Base-by-base conservation (phyloP, 371 early-diverging fungal species). In the Lichtheimia ornata region DNA sequence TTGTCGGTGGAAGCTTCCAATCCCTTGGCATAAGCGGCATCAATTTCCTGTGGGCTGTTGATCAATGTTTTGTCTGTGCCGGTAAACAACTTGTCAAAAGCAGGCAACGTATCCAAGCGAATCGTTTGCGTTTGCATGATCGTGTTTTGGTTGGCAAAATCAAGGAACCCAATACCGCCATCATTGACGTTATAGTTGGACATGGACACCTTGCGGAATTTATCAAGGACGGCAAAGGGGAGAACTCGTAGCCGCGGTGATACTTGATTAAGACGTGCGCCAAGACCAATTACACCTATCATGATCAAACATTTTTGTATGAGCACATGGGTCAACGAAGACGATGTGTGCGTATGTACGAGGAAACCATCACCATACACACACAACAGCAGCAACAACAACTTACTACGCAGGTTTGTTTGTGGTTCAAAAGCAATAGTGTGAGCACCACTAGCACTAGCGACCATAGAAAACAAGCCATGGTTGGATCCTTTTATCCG, bases 361-460 rank as follows among this genome's bases (percentile, higher is more conserved):
- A 35, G 35, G 35, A 35, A 35, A 11, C 2, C 35, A 35, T 35
- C 6, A 1, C 22, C 22, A 22, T 28, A 28, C 28, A 28, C 35
- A 6, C 35, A 22, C 17, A 56, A 18, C 43, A 43, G 12, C 44
- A 47, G 14, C 5, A 12, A 4, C 15, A 24, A 14, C 13, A 25
- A 52, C 61, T 56, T 66, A 77, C 77, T 74, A 56, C 74, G 61
- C 28, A 79, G 63, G 50, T 76, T 69, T 5, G 74, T 79, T 62
- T 79, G 79, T 15, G 79, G 79, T 56, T 79, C 79, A 66, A 79
- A 76, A 15, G 79, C 74, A 59, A 79, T 69, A 13, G 71, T 63
- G 28, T 79, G 73, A 27, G 79, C 79, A 30, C 79, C 79, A 55
- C 76, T 76, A 12, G 71, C 72, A 28, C 74, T 70, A 24, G 79